phyloP scores from a whole-genome alignment of 257 asterid species.

The Solanum commersonii region DNA sequence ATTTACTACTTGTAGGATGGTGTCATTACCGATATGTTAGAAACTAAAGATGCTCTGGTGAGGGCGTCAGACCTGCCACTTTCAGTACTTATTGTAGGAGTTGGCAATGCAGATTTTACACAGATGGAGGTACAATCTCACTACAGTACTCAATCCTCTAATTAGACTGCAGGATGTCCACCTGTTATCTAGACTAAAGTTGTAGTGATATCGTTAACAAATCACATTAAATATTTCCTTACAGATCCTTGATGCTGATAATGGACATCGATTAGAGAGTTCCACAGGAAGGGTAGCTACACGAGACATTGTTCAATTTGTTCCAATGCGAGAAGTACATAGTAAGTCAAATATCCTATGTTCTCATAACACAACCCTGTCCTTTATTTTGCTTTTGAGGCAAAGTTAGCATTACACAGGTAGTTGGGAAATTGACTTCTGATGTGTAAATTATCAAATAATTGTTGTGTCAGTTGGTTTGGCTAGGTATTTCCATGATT shows the following conservation, averaged over 20 bases:
- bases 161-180: not conserved
- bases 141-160: not conserved
- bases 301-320: not conserved
- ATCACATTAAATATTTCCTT: not conserved
- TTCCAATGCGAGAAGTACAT: not conserved
- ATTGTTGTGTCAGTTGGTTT: not conserved
- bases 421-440: not conserved
- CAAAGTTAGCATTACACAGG: not conserved
- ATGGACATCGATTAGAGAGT: not conserved
- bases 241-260: not conserved
- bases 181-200: not conserved
- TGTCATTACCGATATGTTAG: slow-evolving; percentile 43
- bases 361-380: not conserved
- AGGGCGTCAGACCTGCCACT: not conserved
- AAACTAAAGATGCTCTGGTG: not conserved
- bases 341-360: not conserved
- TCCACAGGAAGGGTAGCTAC: not conserved
- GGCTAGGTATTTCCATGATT: not conserved
- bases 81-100: not conserved
- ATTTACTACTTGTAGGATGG: slow-evolving; percentile 43
- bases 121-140: not conserved
- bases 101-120: not conserved
- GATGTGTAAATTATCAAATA: not conserved
- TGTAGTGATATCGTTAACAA: not conserved
- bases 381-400: not conserved